Percentiles rank a stretch among this genome's conserved stretches.
phyloP scores from a whole-genome alignment of 2,329 filamentous ascomycete genomes.

The Sclerotinia borealis region DNA sequence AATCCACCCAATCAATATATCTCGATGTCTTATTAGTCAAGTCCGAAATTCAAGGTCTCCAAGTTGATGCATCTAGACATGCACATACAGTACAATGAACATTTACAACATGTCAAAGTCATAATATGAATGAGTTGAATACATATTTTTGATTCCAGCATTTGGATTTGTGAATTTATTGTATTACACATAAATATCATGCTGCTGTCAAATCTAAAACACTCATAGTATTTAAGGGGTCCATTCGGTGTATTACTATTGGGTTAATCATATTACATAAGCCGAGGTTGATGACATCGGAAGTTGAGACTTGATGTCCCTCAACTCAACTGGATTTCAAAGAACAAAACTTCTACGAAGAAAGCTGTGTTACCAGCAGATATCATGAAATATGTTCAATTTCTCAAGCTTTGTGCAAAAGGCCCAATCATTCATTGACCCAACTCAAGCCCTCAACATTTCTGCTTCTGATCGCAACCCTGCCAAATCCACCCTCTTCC shows the following conservation, averaged over 20 bases:
- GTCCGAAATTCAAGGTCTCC: too few species aligned
- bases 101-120: not conserved
- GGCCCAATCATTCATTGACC: conserved; percentile 91
- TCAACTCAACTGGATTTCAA: conserved; percentile 4
- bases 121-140: not conserved
- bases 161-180: not conserved
- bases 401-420: conserved; percentile 84
- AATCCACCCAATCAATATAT: too few species aligned
- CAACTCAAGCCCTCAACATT: conserved; percentile 68
- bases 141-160: too few species aligned
- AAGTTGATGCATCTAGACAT: too few species aligned
- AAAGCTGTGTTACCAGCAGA: conserved; percentile 20
- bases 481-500: conserved; percentile 88
- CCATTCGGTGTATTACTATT: not conserved
- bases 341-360: not conserved
- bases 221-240: conserved; percentile 7
- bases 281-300: conserved; percentile 10
- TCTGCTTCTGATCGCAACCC: conserved; percentile 72
- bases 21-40: too few species aligned
- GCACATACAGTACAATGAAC: not conserved
- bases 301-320: conserved; percentile 12
- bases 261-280: conserved; percentile 2
- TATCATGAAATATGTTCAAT: conserved; percentile 49
- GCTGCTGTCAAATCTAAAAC: conserved; percentile 3
- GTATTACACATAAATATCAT: not conserved